Conservation (phyloP, 1,284 basidiomycete species). For the Inonotus obliquus region DNA sequence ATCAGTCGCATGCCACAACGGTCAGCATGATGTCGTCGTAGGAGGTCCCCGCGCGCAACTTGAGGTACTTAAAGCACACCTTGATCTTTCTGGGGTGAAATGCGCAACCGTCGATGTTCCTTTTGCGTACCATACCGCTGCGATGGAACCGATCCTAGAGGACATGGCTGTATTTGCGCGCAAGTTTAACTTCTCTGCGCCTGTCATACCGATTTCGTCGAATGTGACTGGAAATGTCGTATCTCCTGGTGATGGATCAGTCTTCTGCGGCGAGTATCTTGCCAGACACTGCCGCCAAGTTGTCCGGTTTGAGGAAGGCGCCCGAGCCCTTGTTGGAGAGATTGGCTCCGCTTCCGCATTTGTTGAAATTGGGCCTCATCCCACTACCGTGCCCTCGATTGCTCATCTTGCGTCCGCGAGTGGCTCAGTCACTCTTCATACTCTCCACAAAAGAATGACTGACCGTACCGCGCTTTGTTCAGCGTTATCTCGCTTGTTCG, state of each 20-base stretch:
- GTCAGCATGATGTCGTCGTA: slow-evolving; percentile 49
- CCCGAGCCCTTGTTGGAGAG: slow-evolving; percentile 35
- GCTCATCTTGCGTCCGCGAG: slow-evolving; percentile 34
- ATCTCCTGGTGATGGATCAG: slow-evolving; percentile 42
- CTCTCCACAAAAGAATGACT: slow-evolving; percentile 43
- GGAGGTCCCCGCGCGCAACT: slow-evolving; percentile 47
- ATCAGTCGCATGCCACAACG: slow-evolving; percentile 60
- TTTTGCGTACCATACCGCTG: slow-evolving; percentile 59
- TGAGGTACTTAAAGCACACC: slow-evolving; percentile 35
- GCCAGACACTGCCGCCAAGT: slow-evolving; percentile 53
- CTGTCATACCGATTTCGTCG: slow-evolving; percentile 53
- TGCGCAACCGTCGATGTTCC: slow-evolving; percentile 45
- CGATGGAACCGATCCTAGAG: slow-evolving; percentile 52
- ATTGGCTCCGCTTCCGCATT: slow-evolving; percentile 39
- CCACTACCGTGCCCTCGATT: slow-evolving; percentile 52
- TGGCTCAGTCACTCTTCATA: slow-evolving; percentile 37
- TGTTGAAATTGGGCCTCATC: slow-evolving; percentile 65
- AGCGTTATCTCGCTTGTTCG: slow-evolving; percentile 47
- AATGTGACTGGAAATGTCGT: slow-evolving; percentile 52
- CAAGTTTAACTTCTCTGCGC: slow-evolving; percentile 37
- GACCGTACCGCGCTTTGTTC: slow-evolving; percentile 41
- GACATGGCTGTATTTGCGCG: slow-evolving; percentile 39
- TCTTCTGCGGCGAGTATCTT: slow-evolving; percentile 52
- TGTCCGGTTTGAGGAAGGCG: slow-evolving; percentile 51
- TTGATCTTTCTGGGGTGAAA: slow-evolving; percentile 35